These are phyloP conservation scores for Hemerocallis citrina DNA, from an alignment of 106 monocot species.

Conservation along the genomic window DNA sequence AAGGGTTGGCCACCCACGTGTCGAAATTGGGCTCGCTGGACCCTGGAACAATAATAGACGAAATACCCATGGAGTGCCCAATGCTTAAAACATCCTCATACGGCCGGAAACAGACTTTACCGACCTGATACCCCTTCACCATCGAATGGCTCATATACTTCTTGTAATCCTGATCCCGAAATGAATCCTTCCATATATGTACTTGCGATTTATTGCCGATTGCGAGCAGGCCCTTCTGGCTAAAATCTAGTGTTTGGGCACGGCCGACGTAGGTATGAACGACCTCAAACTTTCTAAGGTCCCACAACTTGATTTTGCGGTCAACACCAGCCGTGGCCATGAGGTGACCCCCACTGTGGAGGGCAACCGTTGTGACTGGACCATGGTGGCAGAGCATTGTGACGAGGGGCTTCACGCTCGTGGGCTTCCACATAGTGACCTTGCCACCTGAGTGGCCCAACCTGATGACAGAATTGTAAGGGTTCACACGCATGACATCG, in stretches of 20 bases:
- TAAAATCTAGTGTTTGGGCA: slow-evolving; percentile 73
- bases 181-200: slow-evolving; percentile 62
- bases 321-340: slow-evolving; percentile 83
- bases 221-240: slow-evolving; percentile 83
- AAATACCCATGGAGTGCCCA: slow-evolving; percentile 77
- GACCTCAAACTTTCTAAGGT: slow-evolving; percentile 76
- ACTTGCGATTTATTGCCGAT: slow-evolving; percentile 53
- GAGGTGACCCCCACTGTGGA: slow-evolving; percentile 59
- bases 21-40: slow-evolving; percentile 94
- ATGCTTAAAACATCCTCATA: slow-evolving; percentile 89
- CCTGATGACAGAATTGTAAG: slow-evolving; percentile 66
- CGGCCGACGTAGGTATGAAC: slow-evolving; percentile 29
- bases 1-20: slow-evolving; percentile 85
- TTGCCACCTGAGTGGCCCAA: slow-evolving; percentile 76
- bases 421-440: slow-evolving; percentile 97
- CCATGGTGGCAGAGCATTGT: slow-evolving; percentile 78
- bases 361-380: slow-evolving; percentile 61
- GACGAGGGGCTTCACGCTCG: slow-evolving; percentile 58
- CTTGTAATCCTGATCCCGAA: slow-evolving; percentile 32
- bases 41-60: slow-evolving; percentile 75
- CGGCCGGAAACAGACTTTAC: slow-evolving; percentile 62
- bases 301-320: slow-evolving; percentile 85
- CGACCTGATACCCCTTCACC: slow-evolving; percentile 78
- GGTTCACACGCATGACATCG: slow-evolving; percentile 62
- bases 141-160: slow-evolving; percentile 79